These are phyloP conservation scores for Wakefieldia striispora DNA, from an alignment of 768 basidiomycete species.

Conservation along the genomic window DNA sequence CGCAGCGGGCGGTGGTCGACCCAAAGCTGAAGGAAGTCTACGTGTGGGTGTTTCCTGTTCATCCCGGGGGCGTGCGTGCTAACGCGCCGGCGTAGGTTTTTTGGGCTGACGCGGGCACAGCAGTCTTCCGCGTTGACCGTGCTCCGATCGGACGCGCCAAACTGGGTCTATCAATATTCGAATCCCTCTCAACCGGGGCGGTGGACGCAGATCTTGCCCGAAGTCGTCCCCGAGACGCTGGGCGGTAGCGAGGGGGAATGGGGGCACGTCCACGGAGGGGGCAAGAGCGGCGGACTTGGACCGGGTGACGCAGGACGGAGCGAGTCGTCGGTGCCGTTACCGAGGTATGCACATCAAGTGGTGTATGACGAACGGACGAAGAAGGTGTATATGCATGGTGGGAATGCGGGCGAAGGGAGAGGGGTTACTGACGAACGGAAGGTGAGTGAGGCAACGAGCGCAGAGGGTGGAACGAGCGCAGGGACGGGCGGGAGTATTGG, in stretches of 20 bases:
- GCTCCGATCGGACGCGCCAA: conserved; percentile 47
- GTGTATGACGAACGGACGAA: conserved; percentile 62
- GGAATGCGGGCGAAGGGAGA: conserved; percentile 56
- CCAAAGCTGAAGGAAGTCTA: conserved; percentile 63
- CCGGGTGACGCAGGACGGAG: background rate
- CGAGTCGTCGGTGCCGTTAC: conserved; percentile 42
- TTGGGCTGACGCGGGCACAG: conserved; percentile 51
- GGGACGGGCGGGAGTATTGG: background rate
- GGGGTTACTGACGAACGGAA: conserved; percentile 20
- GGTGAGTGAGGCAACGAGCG: conserved; percentile 15
- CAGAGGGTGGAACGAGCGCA: background rate
- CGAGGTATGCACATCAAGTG: conserved; percentile 78
- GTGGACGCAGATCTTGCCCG: conserved; percentile 60
- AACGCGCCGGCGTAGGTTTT: conserved; percentile 44
- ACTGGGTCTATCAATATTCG: conserved; percentile 69
- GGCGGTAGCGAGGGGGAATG: background rate
- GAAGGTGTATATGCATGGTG: conserved; percentile 70
- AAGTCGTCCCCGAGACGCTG: conserved; percentile 15
- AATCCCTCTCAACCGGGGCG: conserved; percentile 50
- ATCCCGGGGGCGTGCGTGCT: background rate
- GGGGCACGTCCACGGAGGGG: background rate
- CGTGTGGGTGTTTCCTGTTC: conserved; percentile 46
- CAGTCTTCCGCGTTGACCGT: conserved; percentile 39
- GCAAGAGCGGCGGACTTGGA: background rate
- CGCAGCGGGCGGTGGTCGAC: conserved; percentile 72